These are phyloP conservation scores for Glebionis coronaria DNA, from an alignment of 129 eudicot species.

Conservation along the genomic window DNA sequence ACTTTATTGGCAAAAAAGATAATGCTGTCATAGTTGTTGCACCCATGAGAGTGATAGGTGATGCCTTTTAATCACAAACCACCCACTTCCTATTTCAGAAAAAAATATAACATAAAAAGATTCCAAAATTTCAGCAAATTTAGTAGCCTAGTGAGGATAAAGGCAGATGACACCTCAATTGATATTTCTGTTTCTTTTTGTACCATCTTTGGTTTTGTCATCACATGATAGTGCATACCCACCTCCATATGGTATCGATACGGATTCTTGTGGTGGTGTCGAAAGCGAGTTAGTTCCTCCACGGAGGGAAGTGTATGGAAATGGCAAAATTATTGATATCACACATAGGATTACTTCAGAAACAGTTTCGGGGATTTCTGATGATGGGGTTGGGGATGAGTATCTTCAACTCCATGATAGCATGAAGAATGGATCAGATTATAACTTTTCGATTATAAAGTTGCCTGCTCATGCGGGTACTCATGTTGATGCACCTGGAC, in stretches of 20 bases:
- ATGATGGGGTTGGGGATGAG: conserved; percentile 44
- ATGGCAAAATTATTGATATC: conserved; percentile 60
- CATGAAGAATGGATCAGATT: conserved; percentile 77
- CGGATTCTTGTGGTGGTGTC: conserved; percentile 19
- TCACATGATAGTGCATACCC: conserved; percentile 26
- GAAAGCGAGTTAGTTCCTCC: conserved; percentile 30
- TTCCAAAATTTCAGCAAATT: conserved; percentile 18
- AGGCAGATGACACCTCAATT: conserved; percentile 23
- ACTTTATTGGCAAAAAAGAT: neutral
- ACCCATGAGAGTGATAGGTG: neutral
- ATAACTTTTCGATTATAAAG: conserved; percentile 63
- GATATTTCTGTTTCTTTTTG: conserved; percentile 13
- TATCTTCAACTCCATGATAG: conserved; percentile 42
- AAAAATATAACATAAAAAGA: neutral
- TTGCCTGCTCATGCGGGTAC: conserved; percentile 76
- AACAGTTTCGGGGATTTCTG: conserved; percentile 41
- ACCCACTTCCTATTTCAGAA: too few relatives aligned
- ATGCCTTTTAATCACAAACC: neutral
- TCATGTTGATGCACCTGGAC: conserved; percentile 96
- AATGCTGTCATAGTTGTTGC: neutral
- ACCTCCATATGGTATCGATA: conserved; percentile 16
- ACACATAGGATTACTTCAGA: conserved; percentile 51
- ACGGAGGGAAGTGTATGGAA: conserved; percentile 49
- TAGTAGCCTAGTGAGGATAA: neutral
- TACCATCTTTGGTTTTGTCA: conserved; percentile 19